These are phyloP conservation scores for Termitomyces eurrhizus DNA, from an alignment of 768 basidiomycete genomes.

Conservation along the genomic window DNA sequence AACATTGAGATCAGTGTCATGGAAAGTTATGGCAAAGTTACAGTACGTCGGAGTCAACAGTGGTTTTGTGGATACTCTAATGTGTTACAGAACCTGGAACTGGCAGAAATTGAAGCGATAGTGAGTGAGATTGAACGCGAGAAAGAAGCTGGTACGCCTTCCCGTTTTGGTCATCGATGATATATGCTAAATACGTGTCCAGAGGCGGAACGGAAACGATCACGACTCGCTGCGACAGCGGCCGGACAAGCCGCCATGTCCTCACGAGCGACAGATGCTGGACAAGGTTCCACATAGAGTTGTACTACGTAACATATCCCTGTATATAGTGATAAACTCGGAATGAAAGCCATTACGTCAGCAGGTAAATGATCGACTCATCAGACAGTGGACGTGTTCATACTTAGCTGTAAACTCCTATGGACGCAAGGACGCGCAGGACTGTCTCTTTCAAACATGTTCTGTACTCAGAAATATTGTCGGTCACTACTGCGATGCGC, in stretches of 20 bases:
- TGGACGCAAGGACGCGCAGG: constrained; percentile 21
- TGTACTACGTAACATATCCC: constrained; percentile 2
- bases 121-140: constrained; percentile 93
- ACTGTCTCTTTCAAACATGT: constrained; percentile 69
- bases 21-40: constrained; percentile 92
- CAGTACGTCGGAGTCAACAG: constrained; percentile 43
- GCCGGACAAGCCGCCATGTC: constrained; percentile 89
- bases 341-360: constrained; percentile 14
- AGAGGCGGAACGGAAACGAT: constrained; percentile 95
- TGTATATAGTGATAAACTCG: not conserved
- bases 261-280: constrained; percentile 42
- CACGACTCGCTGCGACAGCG: constrained; percentile 85
- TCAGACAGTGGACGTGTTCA: constrained; percentile 24
- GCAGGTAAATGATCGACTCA: constrained; percentile 11
- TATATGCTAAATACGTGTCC: constrained; percentile 16
- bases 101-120: constrained; percentile 86
- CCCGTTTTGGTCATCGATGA: not conserved
- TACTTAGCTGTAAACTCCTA: constrained; percentile 8
- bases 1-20: constrained; percentile 99
- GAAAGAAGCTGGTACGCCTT: constrained; percentile 85
- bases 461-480: constrained; percentile 83
- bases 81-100: constrained; percentile 67
- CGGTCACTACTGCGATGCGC: constrained; percentile 93
- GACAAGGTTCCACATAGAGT: constrained; percentile 25
- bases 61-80: constrained; percentile 5